Base-by-base conservation (phyloP, 1,139 yeast genomes). In the Candida gigantensis region DNA sequence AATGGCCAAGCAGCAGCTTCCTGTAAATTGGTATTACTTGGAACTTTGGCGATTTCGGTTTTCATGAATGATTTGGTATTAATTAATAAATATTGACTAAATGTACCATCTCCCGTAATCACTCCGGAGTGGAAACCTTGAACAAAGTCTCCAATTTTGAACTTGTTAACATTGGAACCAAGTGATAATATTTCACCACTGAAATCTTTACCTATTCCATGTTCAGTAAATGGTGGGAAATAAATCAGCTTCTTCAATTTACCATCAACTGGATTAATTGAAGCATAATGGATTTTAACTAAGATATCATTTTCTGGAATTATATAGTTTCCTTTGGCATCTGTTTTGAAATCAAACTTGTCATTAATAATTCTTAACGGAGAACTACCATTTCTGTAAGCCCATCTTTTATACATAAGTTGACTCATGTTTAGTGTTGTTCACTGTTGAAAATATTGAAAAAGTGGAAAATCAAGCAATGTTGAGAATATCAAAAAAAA, bases 261-360 rank as follows among this genome's bases (percentile, higher is more conserved):
- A 36, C 74, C 43, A 54, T 85, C 95, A 30, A 84, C 67, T 0
- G 95, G 92, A 49, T 84, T 85, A 35, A 83, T 59, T 0, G 83
- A 74, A 1, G 80, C 81, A n/a, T 77, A 69, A 28, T 62, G 65
- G 15, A 83, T 77, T 49, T 79, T 77, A 21, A 86, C 70, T 17
- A 84, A 65, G 5, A 84, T 54, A 38, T 76, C 68, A 40, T 68
- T 60, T n/a, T 63, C 55, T 12, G 74, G 28, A 49, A 59, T 50
- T 50, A 25, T 17, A 19, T 21, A 28, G 14, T 31, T 19, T 3
- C 29, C 34, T n/a, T 31, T 5, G 7, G 12, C 6, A 14, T 31
- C 28, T 1, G 28, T 24, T 4, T 27, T 21, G 15, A 31, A 31
- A 6, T 31, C 26, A 12, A 31, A 31, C 4, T 17, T 24, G 12